Base-by-base conservation (phyloP, 768 basidiomycete species). In the Floccularia luteovirens region DNA sequence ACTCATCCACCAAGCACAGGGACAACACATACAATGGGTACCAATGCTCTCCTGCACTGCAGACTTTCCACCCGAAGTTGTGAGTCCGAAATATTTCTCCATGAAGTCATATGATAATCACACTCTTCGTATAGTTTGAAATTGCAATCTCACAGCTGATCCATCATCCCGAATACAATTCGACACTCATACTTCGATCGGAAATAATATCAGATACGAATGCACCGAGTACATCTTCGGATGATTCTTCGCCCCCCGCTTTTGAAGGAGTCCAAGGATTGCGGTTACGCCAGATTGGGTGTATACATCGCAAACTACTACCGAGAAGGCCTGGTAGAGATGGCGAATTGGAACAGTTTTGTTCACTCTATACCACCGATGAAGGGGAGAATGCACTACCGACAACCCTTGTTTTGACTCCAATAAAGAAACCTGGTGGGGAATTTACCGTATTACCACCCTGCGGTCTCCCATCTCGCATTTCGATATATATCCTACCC, bases 131-230 rank as follows among this genome's bases (percentile, higher is more conserved):
- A 19, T 13, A 91, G 89, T 96, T 96, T 53, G 75, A 84, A 47
- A 53, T 57, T 1, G 87, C 85, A 0, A 57, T 84, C 23, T 74
- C 72, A 19, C 83, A 89, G 46, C 66, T 94, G 13, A 67, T 91
- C 5, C 74, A 85, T 25, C 90, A 94, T 53, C 93, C 93, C 4
- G 93, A 97, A 53, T 89, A 90, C 56, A 94, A 93, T 54, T 90
- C 90, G 0, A 85, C 88, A 0, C 72, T 94, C 20, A 94, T 97
- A 42, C 64, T 97, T 13, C 77, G 93, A 1, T 86, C 91, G 0
- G 88, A 94, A 27, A 74, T 72, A 2, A 36, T 86, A 14, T 54
- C 56, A 4, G 70, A 79, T 32, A 48, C 55, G 17, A 56, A n/a
- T n/a, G n/a, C n/a, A n/a, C n/a, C n/a, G n/a, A n/a, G n/a, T n/a